Percentiles rank a stretch among this genome's conserved stretches.
These are phyloP conservation scores for Cutaneotrichosporon sp. DNA, from an alignment of 1,284 basidiomycete species.

Conservation along the genomic window DNA sequence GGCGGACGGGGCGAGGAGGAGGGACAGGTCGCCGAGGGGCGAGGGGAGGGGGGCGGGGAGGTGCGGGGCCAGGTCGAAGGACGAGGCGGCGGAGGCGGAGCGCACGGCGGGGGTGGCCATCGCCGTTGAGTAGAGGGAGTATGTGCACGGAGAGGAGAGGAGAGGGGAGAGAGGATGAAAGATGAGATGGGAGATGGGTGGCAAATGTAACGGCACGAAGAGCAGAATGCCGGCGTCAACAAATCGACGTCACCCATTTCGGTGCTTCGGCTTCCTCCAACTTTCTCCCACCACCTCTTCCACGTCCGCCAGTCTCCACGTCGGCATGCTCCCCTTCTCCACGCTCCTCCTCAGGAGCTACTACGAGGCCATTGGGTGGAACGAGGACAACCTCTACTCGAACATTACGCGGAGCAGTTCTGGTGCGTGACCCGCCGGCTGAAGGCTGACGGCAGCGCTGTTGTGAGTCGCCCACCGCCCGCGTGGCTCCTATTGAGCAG, in stretches of 20 bases:
- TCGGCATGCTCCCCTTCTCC: neutral
- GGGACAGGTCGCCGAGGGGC: conserved; percentile 3
- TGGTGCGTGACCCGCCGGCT: conserved; percentile 56
- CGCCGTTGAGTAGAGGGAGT: neutral
- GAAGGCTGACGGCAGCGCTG: conserved; percentile 48
- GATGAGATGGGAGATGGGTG: neutral
- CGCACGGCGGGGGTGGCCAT: conserved; percentile 32
- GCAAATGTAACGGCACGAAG: neutral
- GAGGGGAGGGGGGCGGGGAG: conserved; percentile 18
- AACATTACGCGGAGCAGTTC: conserved; percentile 86
- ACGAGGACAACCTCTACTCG: conserved; percentile 90
- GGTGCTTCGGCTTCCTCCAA: neutral
- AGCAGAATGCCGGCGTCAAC: conserved; percentile 6
- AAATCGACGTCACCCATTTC: conserved; percentile 6
- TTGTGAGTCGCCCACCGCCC: conserved; percentile 9
- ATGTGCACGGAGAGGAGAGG: no score
- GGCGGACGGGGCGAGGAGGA: conserved; percentile 21
- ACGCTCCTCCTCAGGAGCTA: conserved; percentile 73
- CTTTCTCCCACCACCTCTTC: neutral
- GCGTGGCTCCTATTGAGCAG: neutral
- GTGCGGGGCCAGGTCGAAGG: conserved; percentile 25
- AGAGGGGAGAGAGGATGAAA: neutral
- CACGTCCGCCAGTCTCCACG: neutral
- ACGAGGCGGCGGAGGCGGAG: conserved; percentile 20
- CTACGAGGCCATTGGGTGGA: conserved; percentile 90